A percentile compares a stretch with the other conserved stretches of the same genome.
phyloP scores from a whole-genome alignment of 1,284 basidiomycete species.

The Rugosomyces carneus region DNA sequence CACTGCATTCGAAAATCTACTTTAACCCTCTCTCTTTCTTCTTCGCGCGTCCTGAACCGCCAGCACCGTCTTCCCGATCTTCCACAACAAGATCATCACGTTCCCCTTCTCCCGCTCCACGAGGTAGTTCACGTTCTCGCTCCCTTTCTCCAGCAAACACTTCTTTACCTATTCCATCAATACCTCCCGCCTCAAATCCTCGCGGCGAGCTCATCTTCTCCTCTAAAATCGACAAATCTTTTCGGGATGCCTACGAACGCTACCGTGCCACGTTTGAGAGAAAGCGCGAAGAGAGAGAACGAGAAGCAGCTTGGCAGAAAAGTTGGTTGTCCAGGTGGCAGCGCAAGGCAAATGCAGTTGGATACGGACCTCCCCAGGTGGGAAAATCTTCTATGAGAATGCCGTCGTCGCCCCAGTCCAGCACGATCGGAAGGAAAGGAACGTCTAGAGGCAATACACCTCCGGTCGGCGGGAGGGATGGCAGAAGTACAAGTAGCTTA shows the following conservation, averaged over 20 bases:
- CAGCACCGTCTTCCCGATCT: constrained; percentile 17
- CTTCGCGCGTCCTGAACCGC: constrained; percentile 43
- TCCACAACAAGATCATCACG: constrained; percentile 17
- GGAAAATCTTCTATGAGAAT: neutral
- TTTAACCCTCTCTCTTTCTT: constrained; percentile 63
- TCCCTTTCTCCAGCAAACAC: constrained; percentile 24
- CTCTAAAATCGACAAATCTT: constrained; percentile 74
- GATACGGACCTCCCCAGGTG: neutral
- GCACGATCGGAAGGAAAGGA: neutral
- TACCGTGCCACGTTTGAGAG: constrained; percentile 91
- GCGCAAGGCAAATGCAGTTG: neutral
- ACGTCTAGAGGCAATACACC: neutral
- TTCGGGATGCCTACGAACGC: constrained; percentile 90
- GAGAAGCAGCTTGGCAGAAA: constrained; percentile 34
- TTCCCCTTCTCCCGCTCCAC: constrained; percentile 18
- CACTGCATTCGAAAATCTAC: constrained; percentile 53
- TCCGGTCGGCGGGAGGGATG: neutral
- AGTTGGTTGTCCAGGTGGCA: constrained; percentile 23
- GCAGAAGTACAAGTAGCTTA: neutral
- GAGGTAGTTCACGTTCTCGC: constrained; percentile 22
- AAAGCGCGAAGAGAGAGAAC: constrained; percentile 61
- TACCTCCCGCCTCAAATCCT: constrained; percentile 86
- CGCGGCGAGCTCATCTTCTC: constrained; percentile 97
- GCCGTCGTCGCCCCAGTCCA: neutral
- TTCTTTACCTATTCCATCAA: constrained; percentile 62